phyloP scores from a whole-genome alignment of 345 rosid genomes.

The Abelmoschus esculentus region DNA sequence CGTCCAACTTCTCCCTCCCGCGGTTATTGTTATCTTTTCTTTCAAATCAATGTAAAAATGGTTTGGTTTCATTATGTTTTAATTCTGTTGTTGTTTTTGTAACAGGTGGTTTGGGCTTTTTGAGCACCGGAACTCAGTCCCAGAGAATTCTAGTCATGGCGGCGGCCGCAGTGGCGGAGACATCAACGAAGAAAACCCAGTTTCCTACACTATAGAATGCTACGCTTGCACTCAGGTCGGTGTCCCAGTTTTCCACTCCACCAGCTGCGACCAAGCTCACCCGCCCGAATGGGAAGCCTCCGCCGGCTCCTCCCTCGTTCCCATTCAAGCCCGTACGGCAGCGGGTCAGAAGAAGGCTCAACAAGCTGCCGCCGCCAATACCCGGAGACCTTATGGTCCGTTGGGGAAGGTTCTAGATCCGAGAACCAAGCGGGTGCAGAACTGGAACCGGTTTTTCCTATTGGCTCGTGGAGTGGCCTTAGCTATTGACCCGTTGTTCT shows the following conservation, averaged over 20 bases:
- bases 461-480: slow-evolving; percentile 46
- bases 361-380: not conserved
- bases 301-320: slow-evolving; percentile 84
- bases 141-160: too few species aligned
- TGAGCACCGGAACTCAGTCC: too few species aligned
- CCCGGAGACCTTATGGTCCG: slow-evolving; percentile 24
- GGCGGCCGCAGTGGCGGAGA: too few species aligned
- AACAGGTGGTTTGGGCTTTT: slow-evolving; percentile 33
- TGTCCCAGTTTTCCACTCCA: slow-evolving; percentile 85
- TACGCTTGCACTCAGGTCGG: slow-evolving; percentile 94
- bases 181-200: too few species aligned
- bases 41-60: too few species aligned
- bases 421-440: slow-evolving; percentile 38
- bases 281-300: slow-evolving; percentile 93
- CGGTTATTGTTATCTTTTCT: slow-evolving; percentile 3
- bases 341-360: slow-evolving; percentile 7
- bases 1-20: slow-evolving; percentile 24
- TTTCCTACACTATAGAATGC: not conserved
- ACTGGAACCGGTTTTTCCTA: slow-evolving; percentile 39
- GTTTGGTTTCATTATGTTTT: too few species aligned
- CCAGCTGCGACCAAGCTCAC: slow-evolving; percentile 85
- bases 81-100: not conserved
- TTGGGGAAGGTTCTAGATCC: slow-evolving; percentile 46
- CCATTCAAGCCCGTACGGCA: slow-evolving; percentile 42
- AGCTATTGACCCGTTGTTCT: slow-evolving; percentile 54